Base-by-base conservation (phyloP, 116 monocot genomes). In the Phalaenopsis hybrid region DNA sequence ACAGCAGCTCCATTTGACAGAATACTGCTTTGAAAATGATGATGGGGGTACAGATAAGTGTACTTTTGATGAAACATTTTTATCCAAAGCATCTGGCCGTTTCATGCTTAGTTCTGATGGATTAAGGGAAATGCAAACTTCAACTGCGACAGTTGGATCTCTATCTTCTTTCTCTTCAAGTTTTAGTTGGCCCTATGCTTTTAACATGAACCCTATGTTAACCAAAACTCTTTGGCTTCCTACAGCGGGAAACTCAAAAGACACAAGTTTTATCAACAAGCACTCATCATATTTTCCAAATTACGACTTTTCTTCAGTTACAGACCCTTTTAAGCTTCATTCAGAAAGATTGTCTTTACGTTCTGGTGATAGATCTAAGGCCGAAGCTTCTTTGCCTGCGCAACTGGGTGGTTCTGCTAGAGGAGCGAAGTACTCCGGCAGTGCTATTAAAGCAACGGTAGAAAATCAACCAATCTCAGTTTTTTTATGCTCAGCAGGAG, bases 271-370 rank as follows among this genome's bases (percentile, higher is more conserved):
- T 33, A 85, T 68, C 31, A 79, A 57, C 59, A 82, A 78, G 49
- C 50, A 43, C n/a, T 57, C 74, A 80, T 84, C 88, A 45, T 79
- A 72, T 45, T 74, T 77, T 57, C 81, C 84, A 46, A 81, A 85
- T 77, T 94, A 94, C 72, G 84, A 93, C 79, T 97, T 97, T 37
- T 91, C 90, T 52, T 86, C 84, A 13, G 88, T 94, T 57, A 69
- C 68, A 67, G 85, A 89, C 86, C 91, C 93, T 80, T 85, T 72
- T 81, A 83, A 87, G 76, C 78, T 41, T 68, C 89, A 84, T 85
- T 79, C 78, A 43, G 85, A 79, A 81, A 86, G 72, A 21, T 44
- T 33, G 17, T 21, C 57, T 78, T 65, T 79, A 41, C 17, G 59
- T 72, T 25, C 74, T 74, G 76, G 31, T 44, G 2, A 76, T 81